These are phyloP conservation scores for Pulicaria dysenterica DNA, from an alignment of 129 eudicot species.

Conservation along the genomic window DNA sequence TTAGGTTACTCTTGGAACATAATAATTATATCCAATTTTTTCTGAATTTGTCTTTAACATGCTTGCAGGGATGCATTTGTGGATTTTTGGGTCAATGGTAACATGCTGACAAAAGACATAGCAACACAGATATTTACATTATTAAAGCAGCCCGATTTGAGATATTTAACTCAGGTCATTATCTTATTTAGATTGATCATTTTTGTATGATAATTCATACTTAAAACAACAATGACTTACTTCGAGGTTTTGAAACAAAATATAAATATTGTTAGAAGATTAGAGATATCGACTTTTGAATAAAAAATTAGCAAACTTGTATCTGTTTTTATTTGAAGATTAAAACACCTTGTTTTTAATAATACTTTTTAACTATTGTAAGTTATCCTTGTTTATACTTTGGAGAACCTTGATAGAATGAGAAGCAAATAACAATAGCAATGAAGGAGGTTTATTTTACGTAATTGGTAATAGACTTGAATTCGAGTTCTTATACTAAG, in stretches of 20 bases:
- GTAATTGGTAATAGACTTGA: too few species aligned
- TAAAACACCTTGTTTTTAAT: conserved; percentile 3
- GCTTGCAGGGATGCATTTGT: conserved; percentile 60
- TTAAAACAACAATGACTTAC: background rate
- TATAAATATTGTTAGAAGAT: background rate
- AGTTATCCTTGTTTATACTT: background rate
- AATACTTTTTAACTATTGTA: background rate
- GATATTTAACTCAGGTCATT: conserved; percentile 55
- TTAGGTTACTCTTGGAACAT: background rate
- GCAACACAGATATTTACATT: conserved; percentile 56
- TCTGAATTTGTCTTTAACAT: background rate
- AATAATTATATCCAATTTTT: background rate
- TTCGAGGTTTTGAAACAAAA: conserved; percentile 5
- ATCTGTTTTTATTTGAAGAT: background rate
- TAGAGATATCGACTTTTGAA: background rate
- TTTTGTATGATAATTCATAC: conserved; percentile 4
- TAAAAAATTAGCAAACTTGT: background rate
- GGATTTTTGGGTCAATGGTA: conserved; percentile 64
- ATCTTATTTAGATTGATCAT: conserved; percentile 4
- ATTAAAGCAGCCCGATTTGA: conserved; percentile 60
- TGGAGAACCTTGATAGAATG: background rate
- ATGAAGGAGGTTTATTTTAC: background rate
- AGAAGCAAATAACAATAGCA: background rate
- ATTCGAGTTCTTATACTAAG: too few species aligned
- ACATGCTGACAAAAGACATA: conserved; percentile 60